Base-by-base conservation (phyloP, 2,329 filamentous ascomycete genomes). In the Botrytis byssoidea region DNA sequence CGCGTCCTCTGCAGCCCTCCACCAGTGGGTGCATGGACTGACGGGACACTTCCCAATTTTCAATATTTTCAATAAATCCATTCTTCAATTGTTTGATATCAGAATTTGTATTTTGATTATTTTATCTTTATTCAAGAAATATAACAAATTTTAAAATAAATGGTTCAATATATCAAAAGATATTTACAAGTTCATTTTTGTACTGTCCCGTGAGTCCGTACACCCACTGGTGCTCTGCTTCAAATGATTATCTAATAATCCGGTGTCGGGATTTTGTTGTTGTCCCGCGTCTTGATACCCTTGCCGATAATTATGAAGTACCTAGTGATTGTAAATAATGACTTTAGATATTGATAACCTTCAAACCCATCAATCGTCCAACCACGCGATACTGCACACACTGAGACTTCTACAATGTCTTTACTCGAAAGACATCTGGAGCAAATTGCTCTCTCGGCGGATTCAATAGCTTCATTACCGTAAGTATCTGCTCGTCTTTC, bases 381-480 rank as follows among this genome's bases (percentile, higher is more conserved):
- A 20, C 65, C 44, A 51, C 18, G 32, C 59, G 32, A 16, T 44
- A 25, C 3, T 29, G 55, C 73, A 42, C 12, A 29, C 55, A 32
- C 48, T 40, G 37, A 72, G 35, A 22, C 40, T 40, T 51, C 42
- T 65, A 83, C 74, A 75, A 94, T 94, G 92, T 89, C 91, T 40
- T 86, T 93, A 37, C 86, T 95, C 40, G 86, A 87, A 12, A 88
- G 86, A 57, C 92, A 95, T 81, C 86, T 95, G 40, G 92, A 94
- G 84, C 92, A 94, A 82, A 94, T 95, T 74, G 84, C 88, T 70
- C 87, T 91, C 77, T 94, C 91, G n/a, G 92, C 92, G 76, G 88
- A 91, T 82, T 91, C 91, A 74, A 94, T 95, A 77, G 88, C 91
- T 75, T 90, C 91, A 70, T 87, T 95, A 29, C 91, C 91, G 92